Evolutionary conservation across 2,329 filamentous ascomycete genomes (phyloP).

Genomic region (Alternaria longipes): DNA sequence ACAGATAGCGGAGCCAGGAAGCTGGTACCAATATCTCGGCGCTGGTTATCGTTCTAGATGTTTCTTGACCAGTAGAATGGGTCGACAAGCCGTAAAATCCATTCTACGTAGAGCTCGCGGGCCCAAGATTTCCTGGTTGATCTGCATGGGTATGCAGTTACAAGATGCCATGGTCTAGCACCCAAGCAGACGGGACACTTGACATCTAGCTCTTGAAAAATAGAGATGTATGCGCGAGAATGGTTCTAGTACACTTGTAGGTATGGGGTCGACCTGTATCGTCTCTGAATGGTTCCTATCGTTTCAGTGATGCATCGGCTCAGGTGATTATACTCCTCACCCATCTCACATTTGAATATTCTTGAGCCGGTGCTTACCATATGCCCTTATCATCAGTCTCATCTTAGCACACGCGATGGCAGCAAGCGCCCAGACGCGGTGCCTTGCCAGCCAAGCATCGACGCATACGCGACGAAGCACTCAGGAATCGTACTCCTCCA

Average conservation of each 20-base stretch:
- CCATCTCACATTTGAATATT: not conserved
- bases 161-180: not conserved
- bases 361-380: constrained; percentile 17
- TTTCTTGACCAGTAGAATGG: not conserved
- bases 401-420: constrained; percentile 16
- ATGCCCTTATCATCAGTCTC: not conserved
- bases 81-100: not conserved
- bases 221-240: not conserved
- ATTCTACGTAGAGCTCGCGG: not conserved
- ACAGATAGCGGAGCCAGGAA: not conserved
- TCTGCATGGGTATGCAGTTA: constrained; percentile 3
- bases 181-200: not conserved
- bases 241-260: not conserved
- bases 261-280: not conserved
- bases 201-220: not conserved
- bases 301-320: not conserved
- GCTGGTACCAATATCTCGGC: not conserved
- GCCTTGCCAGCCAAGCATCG: constrained; percentile 17
- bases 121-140: constrained; percentile 3
- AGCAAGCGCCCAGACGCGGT: constrained; percentile 19
- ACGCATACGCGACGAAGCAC: constrained; percentile 23
- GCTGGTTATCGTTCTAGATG: not conserved
- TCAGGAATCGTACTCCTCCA: constrained; percentile 23
- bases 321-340: not conserved
- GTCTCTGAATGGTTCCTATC: not conserved